Evolutionary conservation across 164 flowering plant genomes (phyloP).

Genomic region (Aristolochia contorta): DNA sequence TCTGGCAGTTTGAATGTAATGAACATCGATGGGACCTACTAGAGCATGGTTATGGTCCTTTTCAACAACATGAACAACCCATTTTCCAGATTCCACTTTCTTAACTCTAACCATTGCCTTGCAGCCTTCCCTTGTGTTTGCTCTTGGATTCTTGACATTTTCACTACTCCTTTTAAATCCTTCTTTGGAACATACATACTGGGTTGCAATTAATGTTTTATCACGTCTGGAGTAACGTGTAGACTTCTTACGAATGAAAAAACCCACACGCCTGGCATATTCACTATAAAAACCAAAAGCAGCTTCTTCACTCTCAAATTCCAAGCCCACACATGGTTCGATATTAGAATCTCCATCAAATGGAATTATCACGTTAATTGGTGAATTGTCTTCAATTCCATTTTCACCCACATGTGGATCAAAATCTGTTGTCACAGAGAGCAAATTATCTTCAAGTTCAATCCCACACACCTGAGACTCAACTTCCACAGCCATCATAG

Average conservation of each 20-base stretch:
- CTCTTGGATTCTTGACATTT: not conserved
- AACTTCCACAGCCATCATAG: not conserved
- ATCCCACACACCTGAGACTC: not conserved
- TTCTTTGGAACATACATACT: conserved; percentile 39
- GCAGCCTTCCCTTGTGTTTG: conserved; percentile 56
- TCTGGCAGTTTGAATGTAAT: conserved; percentile 64
- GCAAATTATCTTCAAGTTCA: not conserved
- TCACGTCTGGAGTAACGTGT: conserved; percentile 31
- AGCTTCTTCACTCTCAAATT: conserved; percentile 9
- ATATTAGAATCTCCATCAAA: conserved; percentile 3
- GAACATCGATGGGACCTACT: conserved; percentile 68
- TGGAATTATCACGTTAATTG: conserved; percentile 26
- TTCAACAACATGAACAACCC: conserved; percentile 60
- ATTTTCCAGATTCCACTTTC: conserved; percentile 57
- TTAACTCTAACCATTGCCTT: conserved; percentile 62
- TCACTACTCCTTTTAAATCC: conserved; percentile 12
- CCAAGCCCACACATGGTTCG: conserved; percentile 16
- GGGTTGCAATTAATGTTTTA: conserved; percentile 28
- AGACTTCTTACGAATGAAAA: conserved; percentile 26
- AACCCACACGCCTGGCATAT: conserved; percentile 11
- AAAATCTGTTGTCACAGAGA: conserved; percentile 1
- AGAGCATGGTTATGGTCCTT: conserved; percentile 76
- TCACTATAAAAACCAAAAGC: conserved; percentile 10
- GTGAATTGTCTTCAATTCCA: conserved; percentile 16
- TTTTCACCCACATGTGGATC: conserved; percentile 15